Evolutionary conservation across 2,329 filamentous ascomycete species (phyloP).

Genomic region (Trichophyton equinum): DNA sequence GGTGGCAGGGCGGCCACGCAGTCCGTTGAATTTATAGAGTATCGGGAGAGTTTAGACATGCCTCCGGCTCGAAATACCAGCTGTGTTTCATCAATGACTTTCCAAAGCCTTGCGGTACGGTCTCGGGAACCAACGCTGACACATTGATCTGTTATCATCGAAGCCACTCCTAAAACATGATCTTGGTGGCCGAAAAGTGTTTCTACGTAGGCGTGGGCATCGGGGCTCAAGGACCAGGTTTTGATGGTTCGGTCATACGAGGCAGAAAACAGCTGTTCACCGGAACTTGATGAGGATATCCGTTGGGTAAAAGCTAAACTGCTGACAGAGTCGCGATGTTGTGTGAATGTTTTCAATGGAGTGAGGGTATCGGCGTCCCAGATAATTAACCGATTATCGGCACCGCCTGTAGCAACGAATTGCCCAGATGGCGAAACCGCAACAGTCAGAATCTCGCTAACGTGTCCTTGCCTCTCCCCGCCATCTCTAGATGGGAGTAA

Average conservation of each 20-base stretch:
- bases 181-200: slow-evolving; percentile 96
- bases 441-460: slow-evolving; percentile 65
- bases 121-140: slow-evolving; percentile 84
- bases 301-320: slow-evolving; percentile 73
- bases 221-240: slow-evolving; percentile 65
- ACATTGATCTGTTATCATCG: slow-evolving; percentile 74
- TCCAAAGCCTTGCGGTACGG: slow-evolving; percentile 85
- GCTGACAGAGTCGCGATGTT: slow-evolving; percentile 80
- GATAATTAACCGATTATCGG: slow-evolving; percentile 71
- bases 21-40: slow-evolving; percentile 75
- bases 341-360: slow-evolving; percentile 71
- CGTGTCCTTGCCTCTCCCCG: slow-evolving; percentile 55
- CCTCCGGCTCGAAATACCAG: slow-evolving; percentile 78
- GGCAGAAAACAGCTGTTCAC: slow-evolving; percentile 80
- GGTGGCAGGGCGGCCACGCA: slow-evolving; percentile 81
- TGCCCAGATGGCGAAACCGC: slow-evolving; percentile 81
- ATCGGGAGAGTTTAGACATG: slow-evolving; percentile 36
- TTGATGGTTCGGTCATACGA: slow-evolving; percentile 90
- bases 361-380: slow-evolving; percentile 72
- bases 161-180: slow-evolving; percentile 69
- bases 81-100: slow-evolving; percentile 89
- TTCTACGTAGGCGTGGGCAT: slow-evolving; percentile 87
- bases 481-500: slow-evolving; percentile 30
- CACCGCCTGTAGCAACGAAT: slow-evolving; percentile 80
- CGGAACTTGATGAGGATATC: slow-evolving; percentile 42